phyloP scores from a whole-genome alignment of 164 flowering plant species.

The Akebia trifoliata region DNA sequence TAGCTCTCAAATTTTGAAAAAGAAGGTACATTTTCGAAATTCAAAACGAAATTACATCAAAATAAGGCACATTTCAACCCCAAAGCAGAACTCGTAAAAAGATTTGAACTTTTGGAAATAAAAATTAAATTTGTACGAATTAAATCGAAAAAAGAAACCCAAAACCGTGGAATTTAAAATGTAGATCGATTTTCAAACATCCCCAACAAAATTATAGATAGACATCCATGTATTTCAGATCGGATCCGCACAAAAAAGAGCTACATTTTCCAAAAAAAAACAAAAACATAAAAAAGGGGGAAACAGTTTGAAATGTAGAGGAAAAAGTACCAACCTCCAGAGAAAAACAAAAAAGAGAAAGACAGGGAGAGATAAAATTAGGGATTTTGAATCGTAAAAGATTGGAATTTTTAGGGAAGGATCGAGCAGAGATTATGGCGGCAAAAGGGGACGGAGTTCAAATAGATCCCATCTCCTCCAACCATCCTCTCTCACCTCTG shows the following conservation, averaged over 20 bases:
- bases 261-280: background rate
- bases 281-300: no score
- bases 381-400: background rate
- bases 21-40: background rate
- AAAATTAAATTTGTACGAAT: background rate
- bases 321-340: no score
- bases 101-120: background rate
- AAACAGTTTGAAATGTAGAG: background rate
- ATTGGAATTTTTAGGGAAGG: conserved; percentile 8
- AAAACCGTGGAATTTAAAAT: background rate
- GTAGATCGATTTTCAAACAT: background rate
- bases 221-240: background rate
- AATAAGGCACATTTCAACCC: background rate
- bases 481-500: background rate
- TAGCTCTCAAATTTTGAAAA: background rate
- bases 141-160: background rate
- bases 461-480: conserved; percentile 10
- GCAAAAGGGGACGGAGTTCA: conserved; percentile 10
- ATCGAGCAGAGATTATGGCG: conserved; percentile 18
- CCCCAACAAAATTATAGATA: background rate
- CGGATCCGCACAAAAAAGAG: background rate
- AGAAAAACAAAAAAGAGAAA: no score
- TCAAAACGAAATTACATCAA: background rate
- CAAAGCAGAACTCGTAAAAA: background rate
- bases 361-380: background rate